Conservation (phyloP, 805 yeast species). For the Lachancea cidri region DNA sequence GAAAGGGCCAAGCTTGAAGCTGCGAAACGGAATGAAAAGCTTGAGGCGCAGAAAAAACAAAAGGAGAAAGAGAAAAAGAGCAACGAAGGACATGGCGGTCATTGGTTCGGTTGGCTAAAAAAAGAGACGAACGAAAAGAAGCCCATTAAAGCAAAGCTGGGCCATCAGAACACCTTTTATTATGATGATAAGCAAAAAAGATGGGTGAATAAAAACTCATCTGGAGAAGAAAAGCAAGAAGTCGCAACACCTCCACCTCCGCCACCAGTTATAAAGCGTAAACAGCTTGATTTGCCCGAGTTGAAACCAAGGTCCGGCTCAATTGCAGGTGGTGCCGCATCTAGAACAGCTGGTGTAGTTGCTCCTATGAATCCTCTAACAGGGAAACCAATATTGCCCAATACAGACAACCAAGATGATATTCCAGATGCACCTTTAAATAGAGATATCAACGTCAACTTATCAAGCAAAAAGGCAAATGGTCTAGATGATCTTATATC, state of each 20-base stretch:
- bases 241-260: constrained; percentile 68
- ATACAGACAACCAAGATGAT: constrained; percentile 9
- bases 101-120: constrained; percentile 62
- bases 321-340: constrained; percentile 24
- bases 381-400: constrained; percentile 27
- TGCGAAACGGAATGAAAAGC: no score
- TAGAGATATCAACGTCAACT: constrained; percentile 15
- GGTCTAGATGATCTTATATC: constrained; percentile 46
- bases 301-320: constrained; percentile 39
- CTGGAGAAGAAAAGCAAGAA: constrained; percentile 57
- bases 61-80: constrained; percentile 17
- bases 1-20: constrained; percentile 21
- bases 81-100: constrained; percentile 16
- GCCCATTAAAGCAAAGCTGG: constrained; percentile 79
- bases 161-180: constrained; percentile 66
- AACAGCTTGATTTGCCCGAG: constrained; percentile 28
- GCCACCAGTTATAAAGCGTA: constrained; percentile 41
- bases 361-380: constrained; percentile 31
- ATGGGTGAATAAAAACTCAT: constrained; percentile 74
- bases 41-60: constrained; percentile 19
- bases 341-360: constrained; percentile 31
- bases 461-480: constrained; percentile 33
- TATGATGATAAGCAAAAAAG: constrained; percentile 81
- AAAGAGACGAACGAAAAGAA: constrained; percentile 63
- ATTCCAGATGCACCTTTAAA: constrained; percentile 7